Evolutionary conservation across 2,329 filamentous ascomycete species (phyloP), one percentile per base, ranked within the genome.

Genomic region (Colletotrichum cereale): DNA sequence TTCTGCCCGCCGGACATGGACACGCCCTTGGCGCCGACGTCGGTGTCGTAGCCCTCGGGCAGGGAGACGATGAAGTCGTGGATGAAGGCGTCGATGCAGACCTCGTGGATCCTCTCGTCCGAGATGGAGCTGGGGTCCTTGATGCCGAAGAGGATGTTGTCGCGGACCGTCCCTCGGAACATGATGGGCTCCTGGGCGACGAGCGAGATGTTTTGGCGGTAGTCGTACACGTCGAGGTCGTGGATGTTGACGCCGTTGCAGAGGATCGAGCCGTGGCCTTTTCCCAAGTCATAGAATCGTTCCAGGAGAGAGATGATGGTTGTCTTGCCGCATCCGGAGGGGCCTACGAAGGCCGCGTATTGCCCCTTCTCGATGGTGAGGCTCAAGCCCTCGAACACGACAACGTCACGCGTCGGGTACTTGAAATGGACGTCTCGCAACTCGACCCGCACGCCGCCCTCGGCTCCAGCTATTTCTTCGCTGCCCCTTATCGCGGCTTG

Each of bases 21-120:
- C 0, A 89, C 88, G 14, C 90, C 90, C 58, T 90, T 88, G 18
- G 90, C 89, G 0, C 82, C 80, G 2, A 86, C 85, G 26, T 82
- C 82, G 42, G 82, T 82, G 0, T 87, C 84, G 16, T 85, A 84
- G 0, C 85, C 86, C 60, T 87, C 83, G 0, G 86, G 86, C 0
- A 89, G 79, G 0, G 82, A 87, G 14, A 76, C 75, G 53, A 88
- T 83, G 74, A 88, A 89, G 1, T 90, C 88, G 67, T 90, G 84
- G 64, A 92, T 87, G 1, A 88, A 86, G 2, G 87, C 87, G 63
- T 78, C 76, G 52, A 74, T 77, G 50, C 79, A 80, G 2, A 77
- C 78, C 40, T 77, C 74, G 26, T 77, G 72, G 5, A 80, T 72
- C 18, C 67, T 74, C 21, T 76, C 76, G 5, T 78, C 73, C 3